Evolutionary conservation across 495 filamentous ascomycete genomes (phyloP), one percentile per base, ranked within the genome.

Genomic region (Aspergillus coremiiformis): DNA sequence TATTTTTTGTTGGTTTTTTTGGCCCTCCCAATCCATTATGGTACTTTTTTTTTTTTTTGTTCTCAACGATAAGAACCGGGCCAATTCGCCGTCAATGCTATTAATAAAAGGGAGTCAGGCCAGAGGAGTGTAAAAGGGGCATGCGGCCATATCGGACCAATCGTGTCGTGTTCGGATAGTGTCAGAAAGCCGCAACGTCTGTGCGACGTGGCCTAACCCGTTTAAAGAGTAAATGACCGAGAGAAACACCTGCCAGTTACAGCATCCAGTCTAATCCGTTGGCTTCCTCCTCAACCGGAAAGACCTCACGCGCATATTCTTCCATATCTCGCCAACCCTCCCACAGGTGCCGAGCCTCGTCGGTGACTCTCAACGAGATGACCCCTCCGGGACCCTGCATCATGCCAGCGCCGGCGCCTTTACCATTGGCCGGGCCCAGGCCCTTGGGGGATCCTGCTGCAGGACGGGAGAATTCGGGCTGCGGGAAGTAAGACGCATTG

Each of bases 261-360:
- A 78, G 62, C 90, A 95, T 95, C 93, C 93, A 98, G 20, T 84
- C 84, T 59, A 91, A 71, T 5, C 92, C 93, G 68, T 98, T 96
- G 2, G 89, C 86, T 53, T 87, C 83, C 71, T 98, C 93, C 67
- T 98, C 93, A 3, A 95, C 75, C 0, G 90, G 90, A 61, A 96
- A 98, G 0, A 94, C 90, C 61, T 98, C 93, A 19, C 89, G 79
- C 23, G 92, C 93, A 67, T 97, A 98, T 66, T 97, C 93, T 60
- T 97, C 90, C 64, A 98, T 80, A 32, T 90, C 86, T 33, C 93
- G 77, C 63, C 86, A 87, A 5, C 92, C 93, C 59, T 94, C 86
- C 93, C 93, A 97, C 39, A 97, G 68, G 53, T 84, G 77, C 49
- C 88, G 70, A 8, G 90, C 84, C 48, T 88, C 81, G 24, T 79